phyloP scores from a whole-genome alignment of 2,329 filamentous ascomycete species.

The Rhynchosporium graminicola region DNA sequence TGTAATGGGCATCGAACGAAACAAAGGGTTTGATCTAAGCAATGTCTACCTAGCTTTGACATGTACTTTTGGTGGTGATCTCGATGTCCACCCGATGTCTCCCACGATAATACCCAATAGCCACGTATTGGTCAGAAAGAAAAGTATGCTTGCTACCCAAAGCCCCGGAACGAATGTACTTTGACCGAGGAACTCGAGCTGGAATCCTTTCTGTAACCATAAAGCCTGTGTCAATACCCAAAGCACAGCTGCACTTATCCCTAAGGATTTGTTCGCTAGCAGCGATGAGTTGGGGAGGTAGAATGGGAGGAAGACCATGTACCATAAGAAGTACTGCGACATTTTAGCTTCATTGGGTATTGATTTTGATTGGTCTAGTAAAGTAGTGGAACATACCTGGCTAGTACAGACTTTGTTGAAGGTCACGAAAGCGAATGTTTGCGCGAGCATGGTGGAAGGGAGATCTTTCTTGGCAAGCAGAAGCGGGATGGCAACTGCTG shows the following conservation, averaged over 20 bases:
- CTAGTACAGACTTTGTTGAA: conserved; percentile 99
- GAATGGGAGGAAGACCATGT: conserved; percentile 88
- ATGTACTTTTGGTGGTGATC: not conserved
- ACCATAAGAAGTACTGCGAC: conserved; percentile 93
- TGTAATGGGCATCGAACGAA: not conserved
- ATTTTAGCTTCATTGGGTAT: conserved; percentile 10
- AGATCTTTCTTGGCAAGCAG: conserved; percentile 79
- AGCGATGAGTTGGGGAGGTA: conserved; percentile 83
- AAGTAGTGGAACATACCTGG: conserved; percentile 59
- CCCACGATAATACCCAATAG: conserved; percentile 77
- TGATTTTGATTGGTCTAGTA: not conserved
- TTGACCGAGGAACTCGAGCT: conserved; percentile 75
- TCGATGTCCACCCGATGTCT: conserved; percentile 53
- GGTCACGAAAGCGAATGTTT: conserved; percentile 95
- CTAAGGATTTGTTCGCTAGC: conserved; percentile 58
- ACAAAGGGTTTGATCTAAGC: not conserved
- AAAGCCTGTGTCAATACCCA: conserved; percentile 77
- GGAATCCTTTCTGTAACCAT: conserved; percentile 76
- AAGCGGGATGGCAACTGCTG: conserved; percentile 73
- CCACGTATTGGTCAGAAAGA: conserved; percentile 87
- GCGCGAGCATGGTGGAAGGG: conserved; percentile 81
- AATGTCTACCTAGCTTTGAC: not conserved
- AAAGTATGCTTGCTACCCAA: conserved; percentile 72
- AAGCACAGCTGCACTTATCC: conserved; percentile 62
- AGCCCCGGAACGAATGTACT: conserved; percentile 86